Percentiles rank a stretch among this genome's conserved stretches.
phyloP scores from a whole-genome alignment of 2,329 filamentous ascomycete genomes.

The Alternaria arborescens region DNA sequence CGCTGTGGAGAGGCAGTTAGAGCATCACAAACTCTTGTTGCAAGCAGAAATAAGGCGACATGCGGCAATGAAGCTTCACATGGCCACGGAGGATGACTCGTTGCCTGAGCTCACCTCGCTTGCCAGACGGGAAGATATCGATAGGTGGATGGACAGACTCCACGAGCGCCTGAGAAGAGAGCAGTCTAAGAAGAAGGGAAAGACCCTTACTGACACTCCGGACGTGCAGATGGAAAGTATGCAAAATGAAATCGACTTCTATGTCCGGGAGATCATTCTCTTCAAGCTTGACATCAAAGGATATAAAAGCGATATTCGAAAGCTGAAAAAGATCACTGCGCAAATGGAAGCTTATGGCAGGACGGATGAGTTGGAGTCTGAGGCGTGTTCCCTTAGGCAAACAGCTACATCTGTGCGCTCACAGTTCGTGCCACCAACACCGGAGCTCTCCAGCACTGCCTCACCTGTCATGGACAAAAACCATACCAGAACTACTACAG shows the following conservation, averaged over 20 bases:
- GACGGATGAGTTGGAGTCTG: constrained; percentile 38
- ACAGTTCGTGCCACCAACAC: constrained; percentile 26
- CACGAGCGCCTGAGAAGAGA: constrained; percentile 43
- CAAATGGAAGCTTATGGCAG: constrained; percentile 35
- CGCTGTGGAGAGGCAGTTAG: constrained; percentile 47
- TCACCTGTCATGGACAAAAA: constrained; percentile 29
- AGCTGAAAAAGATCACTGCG: constrained; percentile 39
- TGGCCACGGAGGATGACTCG: constrained; percentile 29
- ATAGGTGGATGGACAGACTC: constrained; percentile 47
- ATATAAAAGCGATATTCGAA: constrained; percentile 54
- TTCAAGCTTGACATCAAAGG: constrained; percentile 60
- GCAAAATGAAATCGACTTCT: constrained; percentile 53
- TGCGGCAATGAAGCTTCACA: constrained; percentile 37
- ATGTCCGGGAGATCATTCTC: constrained; percentile 58
- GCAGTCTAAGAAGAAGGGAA: constrained; percentile 16
- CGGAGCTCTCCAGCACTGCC: constrained; percentile 29
- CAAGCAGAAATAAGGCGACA: constrained; percentile 53
- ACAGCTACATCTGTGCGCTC: constrained; percentile 36
- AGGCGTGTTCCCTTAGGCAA: constrained; percentile 36
- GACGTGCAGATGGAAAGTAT: constrained; percentile 40
- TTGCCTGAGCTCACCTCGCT: constrained; percentile 41
- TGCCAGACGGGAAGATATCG: constrained; percentile 45
- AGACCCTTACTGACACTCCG: constrained; percentile 8
- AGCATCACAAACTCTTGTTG: constrained; percentile 52
- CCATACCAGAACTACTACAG: constrained; percentile 13